Evolutionary conservation across 495 filamentous ascomycete genomes (phyloP).

Genomic region (Lasiosphaeria miniovina): DNA sequence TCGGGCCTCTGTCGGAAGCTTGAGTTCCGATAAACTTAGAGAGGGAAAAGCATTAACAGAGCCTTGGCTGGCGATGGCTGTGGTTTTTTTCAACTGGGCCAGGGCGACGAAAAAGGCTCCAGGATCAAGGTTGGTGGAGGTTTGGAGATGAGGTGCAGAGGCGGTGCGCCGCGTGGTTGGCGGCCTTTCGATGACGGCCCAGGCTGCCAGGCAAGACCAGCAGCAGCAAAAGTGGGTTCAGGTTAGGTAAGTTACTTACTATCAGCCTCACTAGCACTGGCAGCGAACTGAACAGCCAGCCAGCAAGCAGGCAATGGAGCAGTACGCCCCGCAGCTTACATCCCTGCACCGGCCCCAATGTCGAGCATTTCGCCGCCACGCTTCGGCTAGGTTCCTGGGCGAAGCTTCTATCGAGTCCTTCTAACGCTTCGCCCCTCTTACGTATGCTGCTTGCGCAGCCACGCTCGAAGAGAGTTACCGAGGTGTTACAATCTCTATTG

Average conservation of each 20-base stretch:
- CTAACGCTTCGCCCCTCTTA: slow-evolving; percentile 5
- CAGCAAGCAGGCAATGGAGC: not conserved
- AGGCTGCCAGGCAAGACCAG: not conserved
- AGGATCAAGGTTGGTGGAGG: slow-evolving; percentile 3
- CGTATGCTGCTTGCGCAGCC: slow-evolving; percentile 25
- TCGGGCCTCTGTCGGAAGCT: no score
- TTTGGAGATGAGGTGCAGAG: slow-evolving; percentile 2
- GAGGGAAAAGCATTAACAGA: no score
- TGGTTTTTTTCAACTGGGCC: not conserved
- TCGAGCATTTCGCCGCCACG: no score
- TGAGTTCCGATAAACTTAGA: no score
- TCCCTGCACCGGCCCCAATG: not conserved
- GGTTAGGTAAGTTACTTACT: not conserved
- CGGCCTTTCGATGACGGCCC: slow-evolving; percentile 12
- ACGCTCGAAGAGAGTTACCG: not conserved
- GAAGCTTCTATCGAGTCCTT: not conserved
- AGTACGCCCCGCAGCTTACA: not conserved
- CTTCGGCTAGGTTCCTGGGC: no score
- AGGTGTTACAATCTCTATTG: no score
- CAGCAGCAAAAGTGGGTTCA: not conserved
- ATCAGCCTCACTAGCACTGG: no score
- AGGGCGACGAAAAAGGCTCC: not conserved
- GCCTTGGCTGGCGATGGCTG: no score
- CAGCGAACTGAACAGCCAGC: no score
- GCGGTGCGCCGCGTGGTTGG: slow-evolving; percentile 23